These are phyloP conservation scores for Aspergillus haitiensis DNA, from an alignment of 495 filamentous ascomycete species.

Conservation along the genomic window DNA sequence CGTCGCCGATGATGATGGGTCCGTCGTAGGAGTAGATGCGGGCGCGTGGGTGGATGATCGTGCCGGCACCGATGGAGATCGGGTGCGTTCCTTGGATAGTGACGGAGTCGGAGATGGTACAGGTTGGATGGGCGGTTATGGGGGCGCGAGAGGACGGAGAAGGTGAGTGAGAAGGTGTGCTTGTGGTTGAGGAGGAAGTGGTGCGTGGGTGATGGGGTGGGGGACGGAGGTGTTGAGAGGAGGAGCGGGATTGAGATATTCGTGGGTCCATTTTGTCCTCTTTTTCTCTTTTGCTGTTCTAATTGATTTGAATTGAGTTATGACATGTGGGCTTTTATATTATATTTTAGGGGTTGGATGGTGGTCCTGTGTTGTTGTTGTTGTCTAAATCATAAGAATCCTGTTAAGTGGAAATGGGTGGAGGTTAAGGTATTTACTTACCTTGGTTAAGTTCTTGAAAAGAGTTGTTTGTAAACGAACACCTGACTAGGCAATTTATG, in stretches of 20 bases:
- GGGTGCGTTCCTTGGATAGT: slow-evolving; percentile 68
- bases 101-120: slow-evolving; percentile 75
- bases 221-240: slow-evolving; percentile 27
- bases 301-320: background rate
- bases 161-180: slow-evolving; percentile 17
- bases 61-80: slow-evolving; percentile 68
- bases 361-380: too few species aligned
- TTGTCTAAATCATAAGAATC: too few species aligned
- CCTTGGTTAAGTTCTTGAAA: too few species aligned
- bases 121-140: slow-evolving; percentile 64
- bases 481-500: too few species aligned
- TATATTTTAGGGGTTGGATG: background rate
- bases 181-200: slow-evolving; percentile 29
- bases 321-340: too few species aligned
- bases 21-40: slow-evolving; percentile 67
- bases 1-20: slow-evolving; percentile 68
- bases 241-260: slow-evolving; percentile 29
- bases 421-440: too few species aligned
- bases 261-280: too few species aligned
- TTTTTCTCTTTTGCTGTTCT: too few species aligned
- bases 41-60: slow-evolving; percentile 79
- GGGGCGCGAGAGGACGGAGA: slow-evolving; percentile 51
- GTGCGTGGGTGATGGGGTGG: slow-evolving; percentile 24
- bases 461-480: too few species aligned
- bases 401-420: too few species aligned